Evolutionary conservation across 371 early-diverging fungal species (phyloP).

Genomic region (Haplosporangium sp.): DNA sequence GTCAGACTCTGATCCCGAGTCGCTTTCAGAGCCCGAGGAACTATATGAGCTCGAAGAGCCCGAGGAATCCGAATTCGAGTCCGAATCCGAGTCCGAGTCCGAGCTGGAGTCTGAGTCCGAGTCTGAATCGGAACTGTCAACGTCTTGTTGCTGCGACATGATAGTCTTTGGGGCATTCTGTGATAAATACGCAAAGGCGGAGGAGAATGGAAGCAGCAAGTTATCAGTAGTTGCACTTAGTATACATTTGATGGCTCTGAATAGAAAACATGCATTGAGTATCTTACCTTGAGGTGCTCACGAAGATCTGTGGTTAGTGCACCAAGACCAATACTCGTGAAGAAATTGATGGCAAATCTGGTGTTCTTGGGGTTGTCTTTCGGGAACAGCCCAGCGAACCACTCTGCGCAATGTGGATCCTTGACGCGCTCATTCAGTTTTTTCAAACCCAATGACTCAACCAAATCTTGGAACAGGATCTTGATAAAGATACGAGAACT

Average conservation of each 20-base stretch:
- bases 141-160: slow-evolving; percentile 59
- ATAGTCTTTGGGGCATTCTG: slow-evolving; percentile 67
- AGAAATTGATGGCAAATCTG: slow-evolving; percentile 98
- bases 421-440: slow-evolving; percentile 81
- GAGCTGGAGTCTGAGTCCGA: slow-evolving; percentile 42
- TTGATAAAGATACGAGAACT: slow-evolving; percentile 98
- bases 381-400: slow-evolving; percentile 90
- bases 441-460: slow-evolving; percentile 86
- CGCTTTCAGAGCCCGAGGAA: slow-evolving; percentile 33
- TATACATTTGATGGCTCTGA: not conserved
- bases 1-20: slow-evolving; percentile 28
- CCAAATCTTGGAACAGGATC: slow-evolving; percentile 92
- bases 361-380: slow-evolving; percentile 88
- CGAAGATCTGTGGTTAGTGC: slow-evolving; percentile 94
- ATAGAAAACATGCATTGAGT: not conserved
- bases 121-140: slow-evolving; percentile 39
- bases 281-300: slow-evolving; percentile 72
- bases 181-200: not conserved
- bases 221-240: not conserved
- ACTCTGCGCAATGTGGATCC: slow-evolving; percentile 70
- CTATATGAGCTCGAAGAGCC: slow-evolving; percentile 32
- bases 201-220: not conserved
- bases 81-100: slow-evolving; percentile 25
- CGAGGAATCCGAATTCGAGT: slow-evolving; percentile 37
- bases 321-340: slow-evolving; percentile 94